phyloP scores from a whole-genome alignment of 192 early-diverging fungal species.

The Linnemannia zychae region DNA sequence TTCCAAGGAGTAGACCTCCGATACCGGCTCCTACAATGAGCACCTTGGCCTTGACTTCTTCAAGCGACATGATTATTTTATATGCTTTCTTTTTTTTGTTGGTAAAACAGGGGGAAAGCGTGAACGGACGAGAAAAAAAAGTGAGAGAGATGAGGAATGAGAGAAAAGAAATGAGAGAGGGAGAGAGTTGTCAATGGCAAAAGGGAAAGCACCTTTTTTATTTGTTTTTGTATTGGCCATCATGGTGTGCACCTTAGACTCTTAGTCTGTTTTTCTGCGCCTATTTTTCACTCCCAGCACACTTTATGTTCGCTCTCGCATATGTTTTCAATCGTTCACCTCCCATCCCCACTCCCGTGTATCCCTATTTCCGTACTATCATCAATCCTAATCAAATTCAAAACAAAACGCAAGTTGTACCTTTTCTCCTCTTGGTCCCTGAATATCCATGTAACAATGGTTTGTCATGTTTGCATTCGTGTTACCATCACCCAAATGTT shows the following conservation, averaged over 20 bases:
- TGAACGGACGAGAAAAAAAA: not conserved
- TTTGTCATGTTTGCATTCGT: not conserved
- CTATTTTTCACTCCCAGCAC: not conserved
- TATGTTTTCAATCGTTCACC: not conserved
- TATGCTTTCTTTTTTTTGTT: not conserved
- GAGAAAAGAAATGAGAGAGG: not conserved
- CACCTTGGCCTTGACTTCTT: not conserved
- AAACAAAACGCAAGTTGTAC: not conserved
- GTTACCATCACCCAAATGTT: not conserved
- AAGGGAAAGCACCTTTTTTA: not conserved
- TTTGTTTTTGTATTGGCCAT: not conserved
- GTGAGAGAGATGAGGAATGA: not conserved
- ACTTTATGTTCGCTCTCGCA: not conserved
- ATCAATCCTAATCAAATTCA: not conserved
- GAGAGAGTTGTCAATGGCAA: not conserved
- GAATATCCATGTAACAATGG: not conserved
- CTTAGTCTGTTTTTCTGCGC: not conserved
- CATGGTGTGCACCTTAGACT: not conserved
- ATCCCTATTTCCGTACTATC: not conserved
- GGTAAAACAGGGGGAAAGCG: not conserved
- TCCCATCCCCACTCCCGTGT: not conserved
- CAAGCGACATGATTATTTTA: not conserved
- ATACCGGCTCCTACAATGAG: slow-evolving; percentile 3
- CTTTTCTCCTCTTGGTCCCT: not conserved
- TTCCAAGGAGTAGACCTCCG: not conserved